Conservation (phyloP, 2,329 filamentous ascomycete genomes). For the Aspergillus pseudotamarii region DNA sequence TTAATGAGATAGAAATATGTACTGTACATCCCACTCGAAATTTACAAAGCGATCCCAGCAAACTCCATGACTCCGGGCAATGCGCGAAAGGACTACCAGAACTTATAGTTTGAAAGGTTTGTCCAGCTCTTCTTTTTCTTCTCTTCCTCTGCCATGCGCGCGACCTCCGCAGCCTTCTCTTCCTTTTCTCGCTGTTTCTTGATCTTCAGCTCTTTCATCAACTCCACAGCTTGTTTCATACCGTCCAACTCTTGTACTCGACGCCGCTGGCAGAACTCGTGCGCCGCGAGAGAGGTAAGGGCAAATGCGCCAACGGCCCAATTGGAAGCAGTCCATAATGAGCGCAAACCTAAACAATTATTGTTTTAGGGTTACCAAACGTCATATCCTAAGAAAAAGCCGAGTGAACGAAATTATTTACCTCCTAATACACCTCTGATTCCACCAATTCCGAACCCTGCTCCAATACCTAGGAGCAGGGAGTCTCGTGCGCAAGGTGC, state of each 20-base stretch:
- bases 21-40: slow-evolving; percentile 28
- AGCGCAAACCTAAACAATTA: slow-evolving; percentile 47
- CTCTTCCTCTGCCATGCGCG: slow-evolving; percentile 42
- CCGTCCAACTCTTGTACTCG: slow-evolving; percentile 75
- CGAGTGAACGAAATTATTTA: slow-evolving; percentile 40
- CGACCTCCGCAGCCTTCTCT: slow-evolving; percentile 40
- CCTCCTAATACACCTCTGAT: slow-evolving; percentile 74
- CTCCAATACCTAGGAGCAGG: slow-evolving; percentile 78
- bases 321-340: slow-evolving; percentile 70
- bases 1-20: slow-evolving; percentile 21
- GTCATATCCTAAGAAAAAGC: neutral
- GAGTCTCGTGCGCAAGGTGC: slow-evolving; percentile 83
- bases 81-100: slow-evolving; percentile 42
- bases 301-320: slow-evolving; percentile 83
- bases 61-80: slow-evolving; percentile 38
- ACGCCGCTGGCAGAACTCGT: slow-evolving; percentile 81
- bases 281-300: slow-evolving; percentile 68
- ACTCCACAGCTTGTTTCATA: slow-evolving; percentile 83
- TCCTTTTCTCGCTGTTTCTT: slow-evolving; percentile 61
- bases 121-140: slow-evolving; percentile 47
- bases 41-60: slow-evolving; percentile 25
- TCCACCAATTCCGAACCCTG: slow-evolving; percentile 75
- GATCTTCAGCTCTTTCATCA: slow-evolving; percentile 72
- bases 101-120: slow-evolving; percentile 49
- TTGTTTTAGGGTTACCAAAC: neutral